Percentiles rank a stretch among this genome's conserved stretches.
Conservation (phyloP, 495 filamentous ascomycete genomes). For the Neurospora intermedia region DNA sequence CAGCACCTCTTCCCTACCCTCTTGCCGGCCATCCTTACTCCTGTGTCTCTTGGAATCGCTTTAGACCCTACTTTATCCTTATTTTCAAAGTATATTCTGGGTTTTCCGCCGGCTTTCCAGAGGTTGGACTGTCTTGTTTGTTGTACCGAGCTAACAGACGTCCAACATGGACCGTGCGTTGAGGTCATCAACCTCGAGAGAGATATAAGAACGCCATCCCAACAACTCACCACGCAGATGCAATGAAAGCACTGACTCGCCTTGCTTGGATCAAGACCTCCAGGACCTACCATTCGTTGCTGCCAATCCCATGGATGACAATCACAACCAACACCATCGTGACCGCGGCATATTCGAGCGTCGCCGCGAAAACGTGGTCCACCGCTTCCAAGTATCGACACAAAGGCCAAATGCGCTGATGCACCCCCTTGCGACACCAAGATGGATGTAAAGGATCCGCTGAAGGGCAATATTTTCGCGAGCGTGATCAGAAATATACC, state of each 20-base stretch:
- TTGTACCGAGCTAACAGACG: background rate
- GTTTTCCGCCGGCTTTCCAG: background rate
- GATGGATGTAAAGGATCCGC: background rate
- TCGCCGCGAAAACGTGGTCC: background rate
- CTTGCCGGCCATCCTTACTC: background rate
- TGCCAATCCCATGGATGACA: background rate
- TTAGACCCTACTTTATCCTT: background rate
- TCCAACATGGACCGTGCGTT: background rate
- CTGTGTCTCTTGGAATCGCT: background rate
- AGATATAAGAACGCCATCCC: background rate
- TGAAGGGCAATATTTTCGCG: no score
- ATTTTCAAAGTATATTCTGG: fast-evolving
- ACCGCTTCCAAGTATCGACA: background rate
- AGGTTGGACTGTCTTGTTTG: background rate
- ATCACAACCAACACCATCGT: background rate
- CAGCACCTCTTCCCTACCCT: background rate
- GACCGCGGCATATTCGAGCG: background rate
- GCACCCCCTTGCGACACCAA: background rate
- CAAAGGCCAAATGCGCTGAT: background rate
- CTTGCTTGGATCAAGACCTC: background rate
- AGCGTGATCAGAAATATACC: no score
- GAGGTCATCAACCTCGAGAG: background rate
- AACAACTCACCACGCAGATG: background rate
- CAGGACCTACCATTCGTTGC: background rate
- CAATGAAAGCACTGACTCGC: background rate